These are phyloP conservation scores for Gamsiella multidivaricata DNA, from an alignment of 192 early-diverging fungal species.

Conservation along the genomic window DNA sequence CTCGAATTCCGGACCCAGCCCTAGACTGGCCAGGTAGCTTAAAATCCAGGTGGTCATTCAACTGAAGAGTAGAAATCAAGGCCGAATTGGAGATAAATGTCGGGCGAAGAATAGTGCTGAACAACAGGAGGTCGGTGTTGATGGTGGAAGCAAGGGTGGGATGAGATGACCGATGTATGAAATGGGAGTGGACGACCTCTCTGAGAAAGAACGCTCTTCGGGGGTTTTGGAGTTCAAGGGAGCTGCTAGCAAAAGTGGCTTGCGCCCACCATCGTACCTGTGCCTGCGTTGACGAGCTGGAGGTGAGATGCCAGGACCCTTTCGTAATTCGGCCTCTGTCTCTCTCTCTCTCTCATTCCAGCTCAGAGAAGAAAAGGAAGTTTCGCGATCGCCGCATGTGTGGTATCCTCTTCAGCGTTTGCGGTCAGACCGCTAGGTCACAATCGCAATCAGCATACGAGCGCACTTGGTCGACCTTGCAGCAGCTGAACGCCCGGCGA, in stretches of 20 bases:
- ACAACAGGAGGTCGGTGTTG: too few species aligned
- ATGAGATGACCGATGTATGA: background rate
- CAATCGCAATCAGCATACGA: conserved; percentile 7
- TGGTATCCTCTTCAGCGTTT: conserved; percentile 65
- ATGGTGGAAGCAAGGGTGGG: too few species aligned
- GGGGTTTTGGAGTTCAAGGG: too few species aligned
- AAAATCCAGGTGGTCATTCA: conserved; percentile 47
- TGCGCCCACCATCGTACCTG: too few species aligned
- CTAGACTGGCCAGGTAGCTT: conserved; percentile 40
- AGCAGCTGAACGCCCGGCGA: conserved; percentile 60
- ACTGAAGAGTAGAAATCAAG: background rate
- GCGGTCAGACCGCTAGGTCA: background rate
- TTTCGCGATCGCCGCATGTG: conserved; percentile 52
- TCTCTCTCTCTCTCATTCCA: background rate
- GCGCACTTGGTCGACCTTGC: conserved; percentile 52
- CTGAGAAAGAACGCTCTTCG: too few species aligned
- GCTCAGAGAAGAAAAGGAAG: background rate
- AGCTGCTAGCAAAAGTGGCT: too few species aligned
- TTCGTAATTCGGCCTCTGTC: too few species aligned
- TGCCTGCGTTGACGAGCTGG: too few species aligned
- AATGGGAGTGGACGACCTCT: background rate
- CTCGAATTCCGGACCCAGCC: conserved; percentile 37
- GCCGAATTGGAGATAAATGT: background rate
- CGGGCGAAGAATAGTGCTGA: background rate
- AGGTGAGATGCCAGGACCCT: too few species aligned